Conservation (phyloP, 2,329 filamentous ascomycete species). For the Mariannaea elegans region DNA sequence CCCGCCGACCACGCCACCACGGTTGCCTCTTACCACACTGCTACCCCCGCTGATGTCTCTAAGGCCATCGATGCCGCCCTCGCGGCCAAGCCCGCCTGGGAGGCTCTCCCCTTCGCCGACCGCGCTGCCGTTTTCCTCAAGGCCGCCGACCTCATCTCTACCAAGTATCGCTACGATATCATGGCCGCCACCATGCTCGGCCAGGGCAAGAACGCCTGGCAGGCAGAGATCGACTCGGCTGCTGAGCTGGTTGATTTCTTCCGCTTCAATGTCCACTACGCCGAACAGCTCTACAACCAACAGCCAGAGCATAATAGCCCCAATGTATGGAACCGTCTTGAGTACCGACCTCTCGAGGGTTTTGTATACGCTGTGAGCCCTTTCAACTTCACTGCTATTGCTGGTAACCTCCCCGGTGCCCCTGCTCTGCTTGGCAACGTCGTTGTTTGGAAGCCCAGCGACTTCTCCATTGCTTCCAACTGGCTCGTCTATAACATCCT, state of each 20-base stretch:
- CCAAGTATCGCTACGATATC: conserved; percentile 95
- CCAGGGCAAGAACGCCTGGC: conserved; percentile 98
- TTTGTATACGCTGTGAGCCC: conserved; percentile 95
- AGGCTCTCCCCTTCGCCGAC: conserved; percentile 86
- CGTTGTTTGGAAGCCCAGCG: conserved; percentile 96
- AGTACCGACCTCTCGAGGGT: conserved; percentile 89
- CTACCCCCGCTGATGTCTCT: conserved; percentile 78
- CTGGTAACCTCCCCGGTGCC: conserved; percentile 82
- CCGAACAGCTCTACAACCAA: conserved; percentile 87
- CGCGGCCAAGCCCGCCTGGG: conserved; percentile 87
- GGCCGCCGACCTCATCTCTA: conserved; percentile 88
- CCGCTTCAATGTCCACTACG: conserved; percentile 93
- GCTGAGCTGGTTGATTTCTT: conserved; percentile 94
- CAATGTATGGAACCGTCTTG: conserved; percentile 90
- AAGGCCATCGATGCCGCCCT: conserved; percentile 85
- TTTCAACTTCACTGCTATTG: conserved; percentile 98
- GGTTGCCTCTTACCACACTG: conserved; percentile 86
- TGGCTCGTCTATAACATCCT: conserved; percentile 92
- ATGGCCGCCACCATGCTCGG: conserved; percentile 97
- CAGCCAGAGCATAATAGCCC: conserved; percentile 86
- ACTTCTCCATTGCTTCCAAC: conserved; percentile 87
- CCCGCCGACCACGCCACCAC: conserved; percentile 80
- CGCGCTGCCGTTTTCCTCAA: conserved; percentile 94
- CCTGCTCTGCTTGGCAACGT: conserved; percentile 94
- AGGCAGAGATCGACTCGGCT: conserved; percentile 97